Evolutionary conservation across 192 early-diverging fungal species (phyloP).

Genomic region (Coemansia sp.): DNA sequence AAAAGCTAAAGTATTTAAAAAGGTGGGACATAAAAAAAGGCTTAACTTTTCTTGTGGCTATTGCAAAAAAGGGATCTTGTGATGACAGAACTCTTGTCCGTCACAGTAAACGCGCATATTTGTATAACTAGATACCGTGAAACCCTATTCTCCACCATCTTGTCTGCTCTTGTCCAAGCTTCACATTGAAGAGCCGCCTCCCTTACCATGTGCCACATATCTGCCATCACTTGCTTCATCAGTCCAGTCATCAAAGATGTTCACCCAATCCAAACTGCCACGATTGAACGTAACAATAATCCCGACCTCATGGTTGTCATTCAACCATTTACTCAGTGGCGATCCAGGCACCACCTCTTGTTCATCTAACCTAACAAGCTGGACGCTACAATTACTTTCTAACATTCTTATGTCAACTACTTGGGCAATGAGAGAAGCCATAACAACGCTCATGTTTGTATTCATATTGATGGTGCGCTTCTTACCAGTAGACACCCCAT

Average conservation of each 20-base stretch:
- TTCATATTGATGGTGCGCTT: neutral
- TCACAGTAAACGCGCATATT: neutral
- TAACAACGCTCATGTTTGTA: neutral
- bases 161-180: neutral
- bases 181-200: neutral
- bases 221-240: neutral
- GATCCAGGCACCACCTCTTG: neutral
- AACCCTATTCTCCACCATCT: neutral
- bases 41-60: neutral
- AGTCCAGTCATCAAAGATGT: neutral
- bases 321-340: neutral
- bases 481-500: neutral
- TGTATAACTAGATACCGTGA: neutral
- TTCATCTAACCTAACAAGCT: neutral
- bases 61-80: neutral
- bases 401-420: too few species aligned
- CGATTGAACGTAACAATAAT: neutral
- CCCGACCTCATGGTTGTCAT: neutral
- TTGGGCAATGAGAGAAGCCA: neutral
- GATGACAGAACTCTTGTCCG: neutral
- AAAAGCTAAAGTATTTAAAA: too few species aligned
- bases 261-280: neutral
- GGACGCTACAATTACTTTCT: too few species aligned
- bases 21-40: too few species aligned
- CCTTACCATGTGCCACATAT: neutral